Conservation (phyloP, 1,284 basidiomycete species). For the Rhodotorula sp. region DNA sequence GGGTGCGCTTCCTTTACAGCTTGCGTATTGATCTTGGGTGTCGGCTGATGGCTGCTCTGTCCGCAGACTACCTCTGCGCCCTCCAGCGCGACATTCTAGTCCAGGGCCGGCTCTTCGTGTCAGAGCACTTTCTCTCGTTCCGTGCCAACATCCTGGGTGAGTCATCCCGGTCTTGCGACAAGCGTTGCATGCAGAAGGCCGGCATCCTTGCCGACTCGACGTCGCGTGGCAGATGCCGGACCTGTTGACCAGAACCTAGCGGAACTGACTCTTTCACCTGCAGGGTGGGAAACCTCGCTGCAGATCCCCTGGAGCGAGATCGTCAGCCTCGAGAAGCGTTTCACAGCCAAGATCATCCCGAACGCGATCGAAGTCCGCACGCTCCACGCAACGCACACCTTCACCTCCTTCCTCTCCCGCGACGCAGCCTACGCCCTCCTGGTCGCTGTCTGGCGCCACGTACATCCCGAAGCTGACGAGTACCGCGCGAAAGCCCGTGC, state of each 20-base stretch:
- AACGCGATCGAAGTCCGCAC: slow-evolving; percentile 94
- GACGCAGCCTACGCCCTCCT: slow-evolving; percentile 96
- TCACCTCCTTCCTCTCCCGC: slow-evolving; percentile 90
- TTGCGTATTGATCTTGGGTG: too few relatives aligned
- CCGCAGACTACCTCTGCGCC: slow-evolving; percentile 76
- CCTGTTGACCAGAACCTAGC: too few relatives aligned
- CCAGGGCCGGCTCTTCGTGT: slow-evolving; percentile 92
- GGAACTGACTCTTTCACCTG: not conserved
- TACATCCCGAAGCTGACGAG: slow-evolving; percentile 66
- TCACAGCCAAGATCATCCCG: slow-evolving; percentile 93
- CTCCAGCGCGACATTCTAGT: slow-evolving; percentile 92
- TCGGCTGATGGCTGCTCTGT: too few relatives aligned
- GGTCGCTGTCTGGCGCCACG: slow-evolving; percentile 89
- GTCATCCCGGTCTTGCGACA: slow-evolving; percentile 51
- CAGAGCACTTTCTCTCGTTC: slow-evolving; percentile 96
- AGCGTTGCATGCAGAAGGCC: slow-evolving; percentile 41
- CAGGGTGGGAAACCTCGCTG: slow-evolving; percentile 34
- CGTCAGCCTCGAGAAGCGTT: slow-evolving; percentile 36
- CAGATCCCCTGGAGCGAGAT: slow-evolving; percentile 35
- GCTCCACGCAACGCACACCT: slow-evolving; percentile 70
- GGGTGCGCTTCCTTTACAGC: slow-evolving; percentile 13
- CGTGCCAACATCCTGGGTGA: slow-evolving; percentile 94
- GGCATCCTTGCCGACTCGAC: too few relatives aligned
- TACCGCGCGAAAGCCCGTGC: slow-evolving; percentile 39
- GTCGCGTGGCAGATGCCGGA: too few relatives aligned